Evolutionary conservation across 345 rosid genomes (phyloP), one percentile per base, ranked within the genome.

Genomic region (Litchi chinensis): DNA sequence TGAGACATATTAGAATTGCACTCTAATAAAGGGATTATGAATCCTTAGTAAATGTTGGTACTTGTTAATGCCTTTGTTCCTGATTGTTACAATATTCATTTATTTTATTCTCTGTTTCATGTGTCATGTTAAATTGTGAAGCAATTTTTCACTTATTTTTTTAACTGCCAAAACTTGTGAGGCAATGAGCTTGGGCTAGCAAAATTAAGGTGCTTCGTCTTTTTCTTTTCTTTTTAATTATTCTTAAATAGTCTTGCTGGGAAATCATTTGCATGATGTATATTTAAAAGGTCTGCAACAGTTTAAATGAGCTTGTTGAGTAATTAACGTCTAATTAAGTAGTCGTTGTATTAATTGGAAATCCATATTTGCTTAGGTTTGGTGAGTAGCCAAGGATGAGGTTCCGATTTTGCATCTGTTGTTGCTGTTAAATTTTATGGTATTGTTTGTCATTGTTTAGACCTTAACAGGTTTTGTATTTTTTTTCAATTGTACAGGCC

Each of bases 401-500:
- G 44, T 26, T 46, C 63, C 26, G 19, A 69, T 46, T 74, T 26
- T 26, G 28, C 28, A 26, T 26, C 28, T 63, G 8, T 18, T 18
- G n/a, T 59, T 21, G 6, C n/a, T 68, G 10, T 62, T 8, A 13
- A 15, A 56, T 44, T 26, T 3, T 54, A 21, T 37, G 24, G 21
- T 48, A 16, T 71, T 5, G 10, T 65, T 70, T 24, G 9, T 56
- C 16, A 39, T 32, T 44, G 6, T 43, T 71, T 65, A 40, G 19
- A n/a, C 40, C n/a, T 56, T 24, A 8, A 9, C 37, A 32, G 28
- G 3, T 5, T 26, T 11, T 67, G n/a, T 68, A 69, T 37, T 18
- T 5, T 16, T 5, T 56, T n/a, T 26, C 22, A 21, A 41, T 71
- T 56, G 19, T 85, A 54, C 76, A 91, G 98, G 82, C 75, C 22